phyloP scores from a whole-genome alignment of 257 asterid species.

The Solanum pimpinellifolium region DNA sequence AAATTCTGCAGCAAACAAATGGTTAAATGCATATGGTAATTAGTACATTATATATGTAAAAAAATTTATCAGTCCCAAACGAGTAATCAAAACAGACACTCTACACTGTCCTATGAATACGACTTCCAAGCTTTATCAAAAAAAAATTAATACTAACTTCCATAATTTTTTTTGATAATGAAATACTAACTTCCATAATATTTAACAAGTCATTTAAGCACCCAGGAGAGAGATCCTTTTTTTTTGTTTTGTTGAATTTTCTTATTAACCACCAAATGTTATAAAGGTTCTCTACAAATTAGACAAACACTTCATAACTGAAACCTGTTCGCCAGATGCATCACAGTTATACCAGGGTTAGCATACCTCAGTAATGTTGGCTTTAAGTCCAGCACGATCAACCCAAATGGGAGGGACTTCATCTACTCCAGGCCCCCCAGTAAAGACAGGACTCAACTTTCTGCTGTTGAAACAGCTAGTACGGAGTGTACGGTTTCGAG shows the following conservation, averaged over 20 bases:
- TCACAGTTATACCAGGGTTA: neutral
- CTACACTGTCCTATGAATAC: neutral
- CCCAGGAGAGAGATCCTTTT: neutral
- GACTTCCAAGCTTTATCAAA: neutral
- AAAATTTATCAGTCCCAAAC: neutral
- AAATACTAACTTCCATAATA: neutral
- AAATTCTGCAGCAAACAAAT: constrained; percentile 51
- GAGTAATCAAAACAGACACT: neutral
- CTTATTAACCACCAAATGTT: neutral
- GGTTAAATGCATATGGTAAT: neutral
- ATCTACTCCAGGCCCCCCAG: constrained; percentile 96
- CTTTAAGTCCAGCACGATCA: constrained; percentile 89
- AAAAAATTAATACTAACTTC: neutral
- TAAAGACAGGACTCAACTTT: constrained; percentile 93
- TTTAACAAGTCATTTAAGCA: neutral
- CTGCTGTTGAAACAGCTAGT: constrained; percentile 93
- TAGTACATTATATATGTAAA: neutral
- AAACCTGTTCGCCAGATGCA: neutral
- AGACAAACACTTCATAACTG: neutral
- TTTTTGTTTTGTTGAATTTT: neutral
- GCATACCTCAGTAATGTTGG: constrained; percentile 81
- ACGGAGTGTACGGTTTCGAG: constrained; percentile 86
- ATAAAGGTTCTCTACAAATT: neutral
- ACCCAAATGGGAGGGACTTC: constrained; percentile 98
- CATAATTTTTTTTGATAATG: neutral